These are phyloP conservation scores for Neopestalotiopsis sp. DNA, from an alignment of 2,329 filamentous ascomycete species.

Conservation along the genomic window DNA sequence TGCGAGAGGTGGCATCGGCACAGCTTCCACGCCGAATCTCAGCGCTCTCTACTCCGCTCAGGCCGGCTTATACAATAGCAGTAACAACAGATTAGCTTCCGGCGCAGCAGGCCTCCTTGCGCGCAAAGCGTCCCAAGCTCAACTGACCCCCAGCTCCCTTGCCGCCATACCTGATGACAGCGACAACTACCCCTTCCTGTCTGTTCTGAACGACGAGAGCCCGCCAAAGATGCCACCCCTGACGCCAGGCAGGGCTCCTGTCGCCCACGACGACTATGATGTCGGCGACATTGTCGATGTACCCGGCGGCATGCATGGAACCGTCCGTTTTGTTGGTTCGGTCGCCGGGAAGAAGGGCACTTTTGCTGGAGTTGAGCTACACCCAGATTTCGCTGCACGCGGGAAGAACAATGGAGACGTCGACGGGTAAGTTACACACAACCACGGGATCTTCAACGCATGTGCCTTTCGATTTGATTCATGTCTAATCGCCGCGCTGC, in stretches of 20 bases:
- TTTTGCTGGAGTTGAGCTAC: conserved; percentile 92
- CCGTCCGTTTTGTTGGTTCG: conserved; percentile 84
- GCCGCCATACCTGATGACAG: conserved; percentile 71
- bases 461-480: not conserved
- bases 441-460: not conserved
- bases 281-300: conserved; percentile 89
- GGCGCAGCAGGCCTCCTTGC: conserved; percentile 53
- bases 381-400: conserved; percentile 76
- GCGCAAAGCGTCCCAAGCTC: conserved; percentile 73
- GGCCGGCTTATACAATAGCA: conserved; percentile 32
- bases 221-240: conserved; percentile 55
- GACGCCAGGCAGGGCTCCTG: conserved; percentile 54
- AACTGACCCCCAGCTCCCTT: conserved; percentile 68
- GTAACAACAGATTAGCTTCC: conserved; percentile 43
- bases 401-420: conserved; percentile 98
- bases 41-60: conserved; percentile 56
- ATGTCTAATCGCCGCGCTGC: conserved; percentile 27
- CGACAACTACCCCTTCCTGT: conserved; percentile 66
- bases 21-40: conserved; percentile 65
- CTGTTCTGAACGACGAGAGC: conserved; percentile 52
- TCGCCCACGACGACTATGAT: conserved; percentile 60
- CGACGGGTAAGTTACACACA: conserved; percentile 73
- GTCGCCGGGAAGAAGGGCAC: conserved; percentile 89
- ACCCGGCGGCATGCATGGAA: conserved; percentile 89
- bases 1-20: conserved; percentile 42